Percentiles rank a stretch among this genome's conserved stretches.
Conservation (phyloP, 179 eudicot genomes). For the Beta macrorhiza region DNA sequence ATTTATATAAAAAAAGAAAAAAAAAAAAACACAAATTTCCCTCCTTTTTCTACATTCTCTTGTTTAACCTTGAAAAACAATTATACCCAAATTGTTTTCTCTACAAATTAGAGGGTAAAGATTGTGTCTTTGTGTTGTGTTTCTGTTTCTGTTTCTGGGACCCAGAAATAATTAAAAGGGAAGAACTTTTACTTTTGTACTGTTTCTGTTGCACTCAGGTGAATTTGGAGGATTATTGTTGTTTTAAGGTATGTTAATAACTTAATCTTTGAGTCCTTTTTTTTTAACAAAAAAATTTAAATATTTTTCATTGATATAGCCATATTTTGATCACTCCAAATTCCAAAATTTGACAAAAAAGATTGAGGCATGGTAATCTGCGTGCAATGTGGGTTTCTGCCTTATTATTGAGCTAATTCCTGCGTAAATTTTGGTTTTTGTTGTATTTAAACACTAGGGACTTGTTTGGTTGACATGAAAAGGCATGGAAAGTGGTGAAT, state of each 20-base stretch:
- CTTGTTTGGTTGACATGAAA: too few relatives aligned
- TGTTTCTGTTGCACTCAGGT: constrained; percentile 11
- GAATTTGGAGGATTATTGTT: constrained; percentile 11
- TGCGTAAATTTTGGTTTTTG: constrained; percentile 9
- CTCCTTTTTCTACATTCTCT: constrained; percentile 26
- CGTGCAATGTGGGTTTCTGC: constrained; percentile 6
- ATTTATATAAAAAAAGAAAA: not conserved
- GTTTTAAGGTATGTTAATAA: constrained; percentile 21
- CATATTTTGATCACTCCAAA: not conserved
- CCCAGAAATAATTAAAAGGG: not conserved
- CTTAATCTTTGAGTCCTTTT: not conserved
- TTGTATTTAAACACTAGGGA: not conserved
- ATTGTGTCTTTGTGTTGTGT: constrained; percentile 16
- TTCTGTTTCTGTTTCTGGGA: constrained; percentile 9
- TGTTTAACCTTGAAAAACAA: not conserved
- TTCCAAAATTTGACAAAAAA: not conserved
- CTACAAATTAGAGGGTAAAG: not conserved
- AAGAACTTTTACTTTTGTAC: not conserved
- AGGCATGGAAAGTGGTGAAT: too few relatives aligned
- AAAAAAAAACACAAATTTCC: constrained; percentile 25
- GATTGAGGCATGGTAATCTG: constrained; percentile 15
- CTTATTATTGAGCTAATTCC: not conserved
- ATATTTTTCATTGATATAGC: not conserved
- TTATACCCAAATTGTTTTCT: constrained; percentile 13
- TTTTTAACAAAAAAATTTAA: not conserved